Percentiles rank a stretch among this genome's conserved stretches.
Evolutionary conservation across 106 monocot genomes (phyloP).

Genomic region (Allium sativum): DNA sequence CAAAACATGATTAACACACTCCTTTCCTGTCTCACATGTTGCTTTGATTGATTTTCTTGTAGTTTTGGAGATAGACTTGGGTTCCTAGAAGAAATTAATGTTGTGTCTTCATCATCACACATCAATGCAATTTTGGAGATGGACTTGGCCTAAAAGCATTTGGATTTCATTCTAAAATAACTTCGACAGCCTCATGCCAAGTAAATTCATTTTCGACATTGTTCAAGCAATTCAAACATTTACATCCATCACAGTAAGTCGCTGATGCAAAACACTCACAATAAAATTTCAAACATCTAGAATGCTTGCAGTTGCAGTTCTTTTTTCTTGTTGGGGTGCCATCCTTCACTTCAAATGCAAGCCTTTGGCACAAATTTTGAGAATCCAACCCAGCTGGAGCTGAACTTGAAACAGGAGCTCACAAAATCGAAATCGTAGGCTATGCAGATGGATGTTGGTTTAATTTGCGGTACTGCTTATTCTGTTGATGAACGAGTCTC

Average conservation of each 20-base stretch:
- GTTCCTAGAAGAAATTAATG: too few relatives aligned
- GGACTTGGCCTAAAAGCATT: slow-evolving; percentile 71
- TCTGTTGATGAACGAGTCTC: too few relatives aligned
- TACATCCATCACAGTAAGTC: slow-evolving; percentile 60
- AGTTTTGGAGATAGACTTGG: too few relatives aligned
- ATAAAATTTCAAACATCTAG: slow-evolving; percentile 82
- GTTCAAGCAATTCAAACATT: slow-evolving; percentile 47
- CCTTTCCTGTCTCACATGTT: too few relatives aligned
- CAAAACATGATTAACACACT: too few relatives aligned
- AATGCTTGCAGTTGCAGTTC: slow-evolving; percentile 89
- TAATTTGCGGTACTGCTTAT: too few relatives aligned
- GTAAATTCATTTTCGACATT: slow-evolving; percentile 57
- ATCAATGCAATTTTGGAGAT: too few relatives aligned
- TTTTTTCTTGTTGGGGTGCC: slow-evolving; percentile 78
- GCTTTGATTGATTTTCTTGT: too few relatives aligned
- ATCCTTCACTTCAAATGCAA: slow-evolving; percentile 65
- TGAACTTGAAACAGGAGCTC: slow-evolving; percentile 8
- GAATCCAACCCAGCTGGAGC: slow-evolving; percentile 51
- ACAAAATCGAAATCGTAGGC: not conserved
- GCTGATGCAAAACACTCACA: slow-evolving; percentile 72
- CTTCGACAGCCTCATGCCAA: slow-evolving; percentile 65
- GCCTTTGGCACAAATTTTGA: slow-evolving; percentile 46
- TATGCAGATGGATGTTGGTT: too few relatives aligned
- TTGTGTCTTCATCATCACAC: too few relatives aligned
- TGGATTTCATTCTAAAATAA: slow-evolving; percentile 59